phyloP scores from a whole-genome alignment of 345 rosid genomes.

The Anastatica hierochuntica region DNA sequence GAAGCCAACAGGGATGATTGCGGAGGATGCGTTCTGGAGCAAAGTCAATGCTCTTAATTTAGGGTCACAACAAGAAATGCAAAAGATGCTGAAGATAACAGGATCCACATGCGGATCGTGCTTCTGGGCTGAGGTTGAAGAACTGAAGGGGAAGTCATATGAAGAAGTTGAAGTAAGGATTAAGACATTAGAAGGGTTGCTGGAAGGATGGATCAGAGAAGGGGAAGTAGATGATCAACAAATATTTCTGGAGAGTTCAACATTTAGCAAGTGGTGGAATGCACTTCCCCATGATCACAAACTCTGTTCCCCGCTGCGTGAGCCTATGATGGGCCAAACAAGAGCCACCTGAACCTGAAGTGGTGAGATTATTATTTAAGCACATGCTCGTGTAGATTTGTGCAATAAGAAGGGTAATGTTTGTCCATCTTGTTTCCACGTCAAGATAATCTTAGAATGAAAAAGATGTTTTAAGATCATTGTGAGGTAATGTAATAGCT shows the following conservation, averaged over 20 bases:
- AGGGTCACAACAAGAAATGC: background rate
- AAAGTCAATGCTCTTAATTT: conserved; percentile 5
- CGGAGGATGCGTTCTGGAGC: background rate
- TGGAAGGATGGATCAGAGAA: conserved; percentile 26
- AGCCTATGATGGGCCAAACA: background rate
- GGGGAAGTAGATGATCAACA: conserved; percentile 23
- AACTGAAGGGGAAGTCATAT: conserved; percentile 29
- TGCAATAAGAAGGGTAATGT: conserved; percentile 3
- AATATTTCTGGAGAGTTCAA: conserved; percentile 37
- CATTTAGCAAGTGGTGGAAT: conserved; percentile 42
- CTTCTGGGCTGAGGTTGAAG: conserved; percentile 82
- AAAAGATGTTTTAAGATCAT: conserved; percentile 2
- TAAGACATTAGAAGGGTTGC: conserved; percentile 6
- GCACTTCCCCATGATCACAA: conserved; percentile 20
- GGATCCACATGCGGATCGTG: conserved; percentile 34
- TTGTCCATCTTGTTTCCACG: background rate
- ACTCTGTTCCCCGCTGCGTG: conserved; percentile 2
- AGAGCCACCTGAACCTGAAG: too few relatives aligned
- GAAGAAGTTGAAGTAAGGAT: conserved; percentile 10
- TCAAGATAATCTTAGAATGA: background rate
- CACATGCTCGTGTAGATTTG: background rate
- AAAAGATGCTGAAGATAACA: background rate
- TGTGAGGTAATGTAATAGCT: background rate
- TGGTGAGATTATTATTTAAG: too few relatives aligned
- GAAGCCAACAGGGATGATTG: background rate